Evolutionary conservation across 495 filamentous ascomycete species (phyloP), one percentile per base, ranked within the genome.

Genomic region (Xylaria grammica): DNA sequence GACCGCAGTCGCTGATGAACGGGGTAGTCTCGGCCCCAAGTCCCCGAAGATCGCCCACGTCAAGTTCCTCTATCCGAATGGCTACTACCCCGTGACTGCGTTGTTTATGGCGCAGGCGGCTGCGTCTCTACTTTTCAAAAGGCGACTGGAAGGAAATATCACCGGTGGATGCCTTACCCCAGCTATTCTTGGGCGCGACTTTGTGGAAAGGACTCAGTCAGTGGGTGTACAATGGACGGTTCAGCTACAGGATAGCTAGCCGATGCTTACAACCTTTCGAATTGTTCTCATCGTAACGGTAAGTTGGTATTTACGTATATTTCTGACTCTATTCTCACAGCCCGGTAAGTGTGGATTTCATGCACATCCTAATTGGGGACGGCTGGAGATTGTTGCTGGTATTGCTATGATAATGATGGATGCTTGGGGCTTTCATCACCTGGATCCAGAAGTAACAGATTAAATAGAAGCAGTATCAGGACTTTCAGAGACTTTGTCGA

Each of bases 121-220:
- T 34, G 61, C 68, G 32, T 65, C 65, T 15, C 48, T 70, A 13
- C 65, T 70, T 30, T 67, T 62, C 24, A 27, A 40, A 10, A 67
- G 68, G 30, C 55, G n/a, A n/a, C n/a, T n/a, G n/a, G n/a, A n/a
- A n/a, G n/a, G 27, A 9, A 24, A 40, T 13, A 13, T 62, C 17
- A 20, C n/a, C 0, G 65, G 67, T 6, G 67, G 67, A 15, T 70
- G 67, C 17, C 61, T 70, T 15, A 70, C 67, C 0, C 67, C 65
- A 10, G 65, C 61, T 53, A 62, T 67, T 10, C 36, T 67, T 13
- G 65, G 65, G 15, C 20, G 32, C 2, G 67, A 70, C 49, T 52
- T 70, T n/a, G 26, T 66, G n/a, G 27, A 22, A 13, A 58, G 67
- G 22, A 22, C 61, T 20, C 27, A 46, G 24, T 65, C 34, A 34